phyloP scores from a whole-genome alignment of 768 basidiomycete genomes.

The Trametes punicea region DNA sequence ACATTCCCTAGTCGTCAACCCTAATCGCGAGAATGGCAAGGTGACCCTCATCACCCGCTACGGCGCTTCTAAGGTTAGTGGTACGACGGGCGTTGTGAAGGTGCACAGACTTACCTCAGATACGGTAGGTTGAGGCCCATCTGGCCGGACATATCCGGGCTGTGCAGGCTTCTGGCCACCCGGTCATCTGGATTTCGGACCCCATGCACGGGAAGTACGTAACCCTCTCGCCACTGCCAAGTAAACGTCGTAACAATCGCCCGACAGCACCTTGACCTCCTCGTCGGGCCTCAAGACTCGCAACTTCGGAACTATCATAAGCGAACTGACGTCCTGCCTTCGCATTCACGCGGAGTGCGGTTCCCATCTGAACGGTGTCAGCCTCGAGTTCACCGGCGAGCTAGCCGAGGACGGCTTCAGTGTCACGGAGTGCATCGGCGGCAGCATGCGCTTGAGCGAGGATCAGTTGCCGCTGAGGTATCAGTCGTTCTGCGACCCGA shows the following conservation, averaged over 20 bases:
- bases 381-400: constrained; percentile 77
- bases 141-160: constrained; percentile 79
- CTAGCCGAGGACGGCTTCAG: constrained; percentile 87
- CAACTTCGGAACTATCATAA: constrained; percentile 84
- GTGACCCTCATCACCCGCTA: constrained; percentile 93
- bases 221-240: neutral
- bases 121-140: constrained; percentile 59
- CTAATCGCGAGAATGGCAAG: constrained; percentile 74
- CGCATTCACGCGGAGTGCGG: constrained; percentile 69
- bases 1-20: constrained; percentile 70
- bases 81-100: neutral
- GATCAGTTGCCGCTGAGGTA: constrained; percentile 89
- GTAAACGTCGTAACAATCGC: neutral
- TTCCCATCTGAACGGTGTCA: constrained; percentile 72
- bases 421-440: constrained; percentile 96
- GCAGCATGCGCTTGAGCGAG: constrained; percentile 91
- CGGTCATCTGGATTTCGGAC: constrained; percentile 93
- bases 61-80: constrained; percentile 75
- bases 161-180: constrained; percentile 78
- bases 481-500: constrained; percentile 93
- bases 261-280: constrained; percentile 74
- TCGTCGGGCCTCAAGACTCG: constrained; percentile 83
- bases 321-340: constrained; percentile 80
- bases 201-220: constrained; percentile 98
- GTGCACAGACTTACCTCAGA: neutral